These are phyloP conservation scores for Linanthus parryae DNA, from an alignment of 148 eudicot species.

Conservation along the genomic window DNA sequence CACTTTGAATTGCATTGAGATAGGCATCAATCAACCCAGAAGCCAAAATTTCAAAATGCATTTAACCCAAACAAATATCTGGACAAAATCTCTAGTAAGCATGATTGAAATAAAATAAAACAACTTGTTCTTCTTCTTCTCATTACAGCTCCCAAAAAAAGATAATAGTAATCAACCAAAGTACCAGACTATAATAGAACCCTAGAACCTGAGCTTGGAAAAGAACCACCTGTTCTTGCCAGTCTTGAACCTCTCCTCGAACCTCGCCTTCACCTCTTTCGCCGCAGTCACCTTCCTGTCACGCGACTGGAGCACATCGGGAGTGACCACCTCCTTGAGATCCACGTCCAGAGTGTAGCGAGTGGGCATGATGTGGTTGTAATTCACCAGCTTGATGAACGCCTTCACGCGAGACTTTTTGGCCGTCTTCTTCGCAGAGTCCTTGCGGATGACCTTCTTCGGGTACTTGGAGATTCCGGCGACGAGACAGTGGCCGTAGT, in stretches of 20 bases:
- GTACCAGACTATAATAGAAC: neutral
- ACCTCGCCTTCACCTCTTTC: slow-evolving; percentile 23
- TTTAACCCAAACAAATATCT: too few relatives aligned
- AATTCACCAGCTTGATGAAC: slow-evolving; percentile 27
- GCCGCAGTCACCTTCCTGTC: slow-evolving; percentile 37
- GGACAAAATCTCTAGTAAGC: too few relatives aligned
- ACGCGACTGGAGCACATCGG: slow-evolving; percentile 19
- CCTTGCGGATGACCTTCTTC: slow-evolving; percentile 35
- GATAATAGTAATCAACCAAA: neutral
- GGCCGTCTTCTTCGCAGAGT: slow-evolving; percentile 32
- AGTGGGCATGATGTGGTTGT: slow-evolving; percentile 40
- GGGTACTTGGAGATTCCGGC: slow-evolving; percentile 38
- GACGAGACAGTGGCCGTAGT: slow-evolving; percentile 40
- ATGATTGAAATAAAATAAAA: too few relatives aligned
- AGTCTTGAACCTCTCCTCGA: slow-evolving; percentile 39
- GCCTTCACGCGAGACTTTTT: slow-evolving; percentile 33
- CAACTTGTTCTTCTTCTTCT: too few relatives aligned
- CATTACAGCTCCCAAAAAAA: neutral
- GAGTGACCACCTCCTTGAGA: slow-evolving; percentile 21
- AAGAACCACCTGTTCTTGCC: slow-evolving; percentile 43
- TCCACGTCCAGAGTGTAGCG: slow-evolving; percentile 37
- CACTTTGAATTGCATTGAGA: too few relatives aligned
- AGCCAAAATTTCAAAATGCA: neutral
- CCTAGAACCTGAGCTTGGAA: slow-evolving; percentile 28
- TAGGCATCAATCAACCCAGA: neutral